A percentile compares a stretch with the other conserved stretches of the same genome.
Conservation (phyloP, 2,329 filamentous ascomycete species). For the Arthrobotrys megalospora region DNA sequence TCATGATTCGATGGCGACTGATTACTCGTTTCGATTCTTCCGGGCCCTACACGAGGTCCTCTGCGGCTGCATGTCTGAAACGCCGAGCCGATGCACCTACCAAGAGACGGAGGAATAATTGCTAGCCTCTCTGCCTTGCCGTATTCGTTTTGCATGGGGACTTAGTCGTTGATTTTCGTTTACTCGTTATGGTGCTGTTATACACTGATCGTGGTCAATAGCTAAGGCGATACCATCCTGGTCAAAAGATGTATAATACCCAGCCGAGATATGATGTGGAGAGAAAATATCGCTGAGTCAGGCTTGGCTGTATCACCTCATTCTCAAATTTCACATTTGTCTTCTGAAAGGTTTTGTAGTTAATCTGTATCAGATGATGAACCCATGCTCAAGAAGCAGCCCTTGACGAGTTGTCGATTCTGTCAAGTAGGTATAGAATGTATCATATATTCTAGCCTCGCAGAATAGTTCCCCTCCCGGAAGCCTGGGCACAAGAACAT, state of each 20-base stretch:
- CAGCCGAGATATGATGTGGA: not conserved
- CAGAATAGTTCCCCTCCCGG: too few relatives aligned
- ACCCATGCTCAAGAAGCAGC: too few relatives aligned
- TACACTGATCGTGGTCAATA: not conserved
- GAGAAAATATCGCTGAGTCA: not conserved
- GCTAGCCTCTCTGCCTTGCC: not conserved
- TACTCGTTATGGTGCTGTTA: not conserved
- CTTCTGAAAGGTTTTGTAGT: too few relatives aligned
- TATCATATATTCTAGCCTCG: too few relatives aligned
- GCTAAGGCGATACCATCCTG: not conserved
- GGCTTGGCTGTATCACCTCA: not conserved
- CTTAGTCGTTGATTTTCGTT: not conserved
- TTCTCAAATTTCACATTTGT: too few relatives aligned
- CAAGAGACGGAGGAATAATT: not conserved
- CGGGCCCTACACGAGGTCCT: too few relatives aligned
- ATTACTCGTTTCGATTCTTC: not conserved
- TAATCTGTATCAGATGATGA: too few relatives aligned
- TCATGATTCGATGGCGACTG: not conserved
- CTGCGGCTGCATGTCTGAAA: not conserved
- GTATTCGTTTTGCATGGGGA: not conserved
- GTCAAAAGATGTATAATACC: not conserved
- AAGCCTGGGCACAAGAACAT: too few relatives aligned
- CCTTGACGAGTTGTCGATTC: too few relatives aligned
- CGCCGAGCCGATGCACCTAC: not conserved
- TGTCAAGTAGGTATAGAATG: too few relatives aligned